Percentiles rank a stretch among this genome's conserved stretches.
These are phyloP conservation scores for Phytophthora nicotianae DNA, from an alignment of 352 stramenopile species.

Conservation along the genomic window DNA sequence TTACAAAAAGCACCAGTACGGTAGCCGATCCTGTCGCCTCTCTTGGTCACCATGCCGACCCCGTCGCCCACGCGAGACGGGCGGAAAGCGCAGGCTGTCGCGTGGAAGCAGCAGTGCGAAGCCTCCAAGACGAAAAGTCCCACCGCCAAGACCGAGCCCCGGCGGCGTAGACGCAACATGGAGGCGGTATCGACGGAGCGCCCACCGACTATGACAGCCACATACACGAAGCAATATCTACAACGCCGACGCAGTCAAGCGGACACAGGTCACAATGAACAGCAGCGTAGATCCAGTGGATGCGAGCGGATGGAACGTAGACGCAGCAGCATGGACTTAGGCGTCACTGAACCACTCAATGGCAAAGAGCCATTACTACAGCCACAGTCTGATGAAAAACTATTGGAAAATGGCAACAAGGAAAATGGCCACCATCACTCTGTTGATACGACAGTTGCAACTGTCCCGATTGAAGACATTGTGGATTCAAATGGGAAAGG, in stretches of 20 bases:
- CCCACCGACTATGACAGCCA: slow-evolving; percentile 5
- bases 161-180: slow-evolving; percentile 14
- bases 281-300: slow-evolving; percentile 4
- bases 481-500: slow-evolving; percentile 19
- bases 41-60: slow-evolving; percentile 19
- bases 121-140: slow-evolving; percentile 1
- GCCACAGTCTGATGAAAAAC: background rate
- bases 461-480: slow-evolving; percentile 2
- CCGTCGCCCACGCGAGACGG: slow-evolving; percentile 19
- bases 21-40: slow-evolving; percentile 4
- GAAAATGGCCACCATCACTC: slow-evolving; percentile 5
- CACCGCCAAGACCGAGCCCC: slow-evolving; percentile 7
- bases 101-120: slow-evolving; percentile 25
- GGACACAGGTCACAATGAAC: background rate
- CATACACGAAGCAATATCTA: slow-evolving; percentile 23
- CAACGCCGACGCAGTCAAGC: slow-evolving; percentile 9
- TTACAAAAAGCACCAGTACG: too few species aligned
- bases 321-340: slow-evolving; percentile 10
- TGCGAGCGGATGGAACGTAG: slow-evolving; percentile 1
- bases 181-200: slow-evolving; percentile 3
- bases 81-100: slow-evolving; percentile 37
- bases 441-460: slow-evolving; percentile 11
- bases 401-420: slow-evolving; percentile 4
- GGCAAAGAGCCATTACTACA: background rate
- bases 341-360: background rate